Base-by-base conservation (phyloP, 345 rosid species). In the Citrus unshiu region DNA sequence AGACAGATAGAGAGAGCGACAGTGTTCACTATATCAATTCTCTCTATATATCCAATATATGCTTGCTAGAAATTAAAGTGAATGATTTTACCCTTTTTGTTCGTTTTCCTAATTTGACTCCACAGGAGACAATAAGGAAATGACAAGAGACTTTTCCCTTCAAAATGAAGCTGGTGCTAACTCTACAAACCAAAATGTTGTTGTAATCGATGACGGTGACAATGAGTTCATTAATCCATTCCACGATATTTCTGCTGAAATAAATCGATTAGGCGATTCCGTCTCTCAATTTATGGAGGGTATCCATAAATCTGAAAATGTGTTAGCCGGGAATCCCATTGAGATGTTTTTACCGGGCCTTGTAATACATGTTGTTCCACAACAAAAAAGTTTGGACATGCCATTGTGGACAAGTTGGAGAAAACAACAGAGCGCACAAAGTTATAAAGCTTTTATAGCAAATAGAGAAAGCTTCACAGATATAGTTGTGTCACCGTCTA, bases 271-370 rank as follows among this genome's bases (percentile, higher is more conserved):
- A 13, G 85, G 81, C 64, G 87, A 93, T 88, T 91, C 94, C 0
- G 83, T 90, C 68, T 82, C 93, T 68, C 85, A 89, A 79, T 88
- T 95, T 73, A 84, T 93, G 87, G 89, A 87, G 81, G 86, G 88
- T 46, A 87, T 89, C 25, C 89, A 96, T 19, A 81, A 59, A 40
- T 56, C 85, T 58, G 81, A 79, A 65, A 80, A 74, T 57, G n/a
- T 63, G 61, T 83, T 88, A 4, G 80, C 68, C 19, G 77, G 72
- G 49, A 88, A 86, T 74, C 84, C 90, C 10, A 83, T 86, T 0
- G 97, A 95, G 87, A 72, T 95, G 91, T 93, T 88, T 83, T 81
- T 95, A 61, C 92, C 98, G 0, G 97, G 98, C 74, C 88, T 85
- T 66, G 82, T 92, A 77, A 85, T 95, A 81, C 99, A 95, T 84